These are phyloP conservation scores for Xylaria flabelliformis DNA, from an alignment of 495 filamentous ascomycete species.

Conservation along the genomic window DNA sequence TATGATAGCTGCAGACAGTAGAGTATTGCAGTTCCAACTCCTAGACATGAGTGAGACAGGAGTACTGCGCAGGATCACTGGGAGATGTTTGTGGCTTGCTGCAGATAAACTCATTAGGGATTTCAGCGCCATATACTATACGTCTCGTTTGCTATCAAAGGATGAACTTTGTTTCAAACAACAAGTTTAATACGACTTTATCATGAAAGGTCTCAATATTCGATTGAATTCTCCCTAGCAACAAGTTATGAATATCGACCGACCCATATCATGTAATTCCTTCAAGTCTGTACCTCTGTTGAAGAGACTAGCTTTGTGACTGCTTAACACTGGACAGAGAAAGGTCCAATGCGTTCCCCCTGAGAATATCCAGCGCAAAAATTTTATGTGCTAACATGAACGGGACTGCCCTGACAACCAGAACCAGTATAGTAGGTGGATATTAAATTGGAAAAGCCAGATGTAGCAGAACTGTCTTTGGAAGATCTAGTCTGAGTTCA, in stretches of 20 bases:
- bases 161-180: too few relatives aligned
- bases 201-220: background rate
- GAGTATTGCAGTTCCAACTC: too few relatives aligned
- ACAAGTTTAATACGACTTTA: background rate
- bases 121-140: too few relatives aligned
- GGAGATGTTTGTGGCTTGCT: too few relatives aligned
- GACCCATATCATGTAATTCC: background rate
- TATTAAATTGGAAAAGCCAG: background rate
- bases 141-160: too few relatives aligned
- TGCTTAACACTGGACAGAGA: constrained; percentile 2
- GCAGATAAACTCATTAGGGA: too few relatives aligned
- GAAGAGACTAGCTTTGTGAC: background rate
- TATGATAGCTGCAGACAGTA: too few relatives aligned
- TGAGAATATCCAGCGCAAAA: background rate
- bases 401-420: background rate
- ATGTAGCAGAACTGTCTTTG: background rate
- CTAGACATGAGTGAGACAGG: too few relatives aligned
- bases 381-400: background rate
- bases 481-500: background rate
- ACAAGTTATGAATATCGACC: background rate
- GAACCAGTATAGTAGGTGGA: background rate
- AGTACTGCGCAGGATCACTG: too few relatives aligned
- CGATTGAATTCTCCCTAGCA: background rate
- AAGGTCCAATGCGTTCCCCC: background rate
- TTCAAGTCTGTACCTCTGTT: background rate